Conservation (phyloP, 495 filamentous ascomycete genomes). For the Bathelium albidoporum region DNA sequence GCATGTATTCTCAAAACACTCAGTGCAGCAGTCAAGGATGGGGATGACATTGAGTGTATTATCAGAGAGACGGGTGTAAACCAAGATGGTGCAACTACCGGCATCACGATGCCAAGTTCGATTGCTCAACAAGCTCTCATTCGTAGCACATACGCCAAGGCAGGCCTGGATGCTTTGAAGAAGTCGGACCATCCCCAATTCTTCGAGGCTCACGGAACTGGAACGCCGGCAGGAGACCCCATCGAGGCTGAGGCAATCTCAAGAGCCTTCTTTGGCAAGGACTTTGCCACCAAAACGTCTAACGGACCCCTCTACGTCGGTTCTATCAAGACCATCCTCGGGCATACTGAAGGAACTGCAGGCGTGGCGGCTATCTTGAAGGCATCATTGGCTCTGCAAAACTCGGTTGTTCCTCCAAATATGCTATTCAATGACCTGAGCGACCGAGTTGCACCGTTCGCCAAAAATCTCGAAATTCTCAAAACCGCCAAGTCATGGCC, state of each 20-base stretch:
- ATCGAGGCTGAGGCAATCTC: constrained; percentile 29
- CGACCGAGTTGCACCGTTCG: background rate
- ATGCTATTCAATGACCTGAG: background rate
- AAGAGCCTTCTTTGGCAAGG: constrained; percentile 18
- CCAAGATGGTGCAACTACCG: background rate
- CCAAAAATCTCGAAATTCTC: constrained; percentile 35
- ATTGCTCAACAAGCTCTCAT: constrained; percentile 21
- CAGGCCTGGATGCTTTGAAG: constrained; percentile 14
- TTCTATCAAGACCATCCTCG: constrained; percentile 27
- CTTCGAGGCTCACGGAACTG: constrained; percentile 32
- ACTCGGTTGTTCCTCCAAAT: constrained; percentile 30
- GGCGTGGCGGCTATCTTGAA: constrained; percentile 31
- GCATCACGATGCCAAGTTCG: constrained; percentile 30
- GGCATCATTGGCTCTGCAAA: constrained; percentile 29
- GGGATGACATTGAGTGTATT: background rate
- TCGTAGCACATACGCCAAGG: constrained; percentile 11
- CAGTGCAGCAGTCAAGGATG: background rate
- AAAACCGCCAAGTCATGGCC: constrained; percentile 23
- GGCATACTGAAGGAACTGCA: constrained; percentile 30
- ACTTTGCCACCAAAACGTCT: background rate
- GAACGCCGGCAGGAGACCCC: constrained; percentile 33
- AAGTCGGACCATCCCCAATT: constrained; percentile 20
- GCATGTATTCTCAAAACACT: background rate
- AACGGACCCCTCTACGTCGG: constrained; percentile 18
- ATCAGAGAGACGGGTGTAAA: background rate